Evolutionary conservation across 2,329 filamentous ascomycete species (phyloP).

Genomic region (Cercospora sp.): DNA sequence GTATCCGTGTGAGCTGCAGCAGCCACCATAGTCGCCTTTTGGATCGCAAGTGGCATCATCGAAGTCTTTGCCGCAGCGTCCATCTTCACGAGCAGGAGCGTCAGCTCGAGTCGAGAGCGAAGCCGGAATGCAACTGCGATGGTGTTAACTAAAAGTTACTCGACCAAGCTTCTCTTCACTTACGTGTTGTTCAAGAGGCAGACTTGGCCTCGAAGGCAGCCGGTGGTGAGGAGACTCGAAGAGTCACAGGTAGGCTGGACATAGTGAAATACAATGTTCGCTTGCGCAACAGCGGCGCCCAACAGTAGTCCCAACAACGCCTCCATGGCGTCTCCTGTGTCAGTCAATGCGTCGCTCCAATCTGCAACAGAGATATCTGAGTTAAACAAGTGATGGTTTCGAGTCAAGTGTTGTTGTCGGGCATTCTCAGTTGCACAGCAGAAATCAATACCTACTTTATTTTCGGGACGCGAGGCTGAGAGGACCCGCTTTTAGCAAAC

Average conservation of each 20-base stretch:
- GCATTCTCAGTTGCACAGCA: neutral
- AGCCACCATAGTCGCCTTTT: slow-evolving; percentile 43
- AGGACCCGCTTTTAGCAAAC: neutral
- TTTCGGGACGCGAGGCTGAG: neutral
- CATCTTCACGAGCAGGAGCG: slow-evolving; percentile 35
- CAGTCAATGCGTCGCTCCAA: too few relatives aligned
- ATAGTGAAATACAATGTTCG: slow-evolving; percentile 53
- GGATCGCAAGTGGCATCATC: slow-evolving; percentile 43
- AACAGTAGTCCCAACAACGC: neutral
- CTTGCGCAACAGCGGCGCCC: slow-evolving; percentile 23
- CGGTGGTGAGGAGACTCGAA: slow-evolving; percentile 23
- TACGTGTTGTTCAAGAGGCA: slow-evolving; percentile 41
- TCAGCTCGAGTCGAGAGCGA: neutral
- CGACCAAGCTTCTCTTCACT: slow-evolving; percentile 5
- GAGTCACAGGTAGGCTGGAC: slow-evolving; percentile 48
- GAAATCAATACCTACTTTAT: neutral
- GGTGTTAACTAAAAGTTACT: neutral
- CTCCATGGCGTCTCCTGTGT: too few relatives aligned
- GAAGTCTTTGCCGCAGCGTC: slow-evolving; percentile 45
- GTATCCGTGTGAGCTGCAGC: slow-evolving; percentile 40
- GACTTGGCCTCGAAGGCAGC: slow-evolving; percentile 43
- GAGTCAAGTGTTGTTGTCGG: neutral
- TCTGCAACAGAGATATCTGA: neutral
- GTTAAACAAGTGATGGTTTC: neutral
- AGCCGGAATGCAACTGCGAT: neutral